Evolutionary conservation across 208 protist species (phyloP).

Genomic region (Trypanosoma rangeli): DNA sequence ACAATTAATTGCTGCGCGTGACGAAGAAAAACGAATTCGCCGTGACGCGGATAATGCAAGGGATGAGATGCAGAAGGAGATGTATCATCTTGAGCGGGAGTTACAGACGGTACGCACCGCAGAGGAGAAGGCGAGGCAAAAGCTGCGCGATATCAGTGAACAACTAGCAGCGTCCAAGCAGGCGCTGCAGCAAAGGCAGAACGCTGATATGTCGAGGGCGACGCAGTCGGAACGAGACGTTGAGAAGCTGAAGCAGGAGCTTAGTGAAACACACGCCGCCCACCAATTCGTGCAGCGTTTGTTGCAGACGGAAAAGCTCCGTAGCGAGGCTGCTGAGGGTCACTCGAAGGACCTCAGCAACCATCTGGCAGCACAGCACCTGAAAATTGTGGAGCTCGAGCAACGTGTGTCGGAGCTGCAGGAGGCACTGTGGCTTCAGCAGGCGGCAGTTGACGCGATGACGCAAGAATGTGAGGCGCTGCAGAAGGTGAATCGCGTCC

Average conservation of each 20-base stretch:
- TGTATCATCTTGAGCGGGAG: conserved; percentile 17
- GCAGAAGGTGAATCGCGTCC: conserved; percentile 56
- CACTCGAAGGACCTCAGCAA: conserved; percentile 5
- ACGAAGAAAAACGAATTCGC: conserved; percentile 4
- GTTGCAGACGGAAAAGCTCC: conserved; percentile 8
- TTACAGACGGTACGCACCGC: conserved; percentile 14
- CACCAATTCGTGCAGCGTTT: conserved; percentile 17
- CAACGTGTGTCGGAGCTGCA: conserved; percentile 20
- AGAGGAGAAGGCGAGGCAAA: conserved; percentile 3
- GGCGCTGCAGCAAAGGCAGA: conserved; percentile 24
- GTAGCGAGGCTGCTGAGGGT: conserved; percentile 17
- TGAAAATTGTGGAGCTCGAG: not conserved
- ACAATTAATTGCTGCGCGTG: conserved; percentile 7
- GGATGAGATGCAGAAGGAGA: conserved; percentile 5
- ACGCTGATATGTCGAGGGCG: conserved; percentile 29
- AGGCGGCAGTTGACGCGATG: conserved; percentile 31
- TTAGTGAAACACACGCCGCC: conserved; percentile 15
- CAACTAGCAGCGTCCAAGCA: conserved; percentile 25
- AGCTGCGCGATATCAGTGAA: conserved; percentile 23
- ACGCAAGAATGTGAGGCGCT: conserved; percentile 53
- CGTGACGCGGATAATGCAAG: conserved; percentile 10
- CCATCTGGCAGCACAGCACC: not conserved
- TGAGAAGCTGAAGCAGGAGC: conserved; percentile 22
- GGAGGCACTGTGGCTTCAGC: conserved; percentile 21
- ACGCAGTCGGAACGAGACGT: conserved; percentile 19